These are phyloP conservation scores for Dryas integrifolia DNA, from an alignment of 331 rosid genomes.

Conservation along the genomic window DNA sequence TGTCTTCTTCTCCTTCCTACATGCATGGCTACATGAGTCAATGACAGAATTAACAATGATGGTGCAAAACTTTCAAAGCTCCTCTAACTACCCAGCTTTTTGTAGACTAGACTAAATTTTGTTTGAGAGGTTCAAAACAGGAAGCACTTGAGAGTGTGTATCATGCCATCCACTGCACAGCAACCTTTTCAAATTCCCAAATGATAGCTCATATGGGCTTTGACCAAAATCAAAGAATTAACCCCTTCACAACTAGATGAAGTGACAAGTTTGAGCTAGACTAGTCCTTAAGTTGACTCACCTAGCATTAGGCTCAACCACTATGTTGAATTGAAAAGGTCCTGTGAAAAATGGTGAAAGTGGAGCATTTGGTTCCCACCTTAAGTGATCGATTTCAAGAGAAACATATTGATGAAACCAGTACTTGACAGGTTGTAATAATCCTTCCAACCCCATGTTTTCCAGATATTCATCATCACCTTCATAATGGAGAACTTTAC, in stretches of 20 bases:
- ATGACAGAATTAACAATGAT: constrained; percentile 17
- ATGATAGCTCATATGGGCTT: constrained; percentile 25
- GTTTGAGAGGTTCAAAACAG: constrained; percentile 26
- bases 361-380: constrained; percentile 24
- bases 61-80: constrained; percentile 26
- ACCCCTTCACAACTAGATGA: constrained; percentile 16
- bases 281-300: constrained; percentile 15
- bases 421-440: constrained; percentile 11
- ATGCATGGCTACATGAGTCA: background rate
- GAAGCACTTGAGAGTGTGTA: constrained; percentile 34
- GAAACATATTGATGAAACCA: constrained; percentile 11
- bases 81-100: constrained; percentile 23
- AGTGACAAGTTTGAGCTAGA: constrained; percentile 26
- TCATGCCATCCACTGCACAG: constrained; percentile 35
- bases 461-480: constrained; percentile 17
- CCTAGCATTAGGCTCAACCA: constrained; percentile 18
- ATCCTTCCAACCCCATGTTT: constrained; percentile 13
- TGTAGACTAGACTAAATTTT: constrained; percentile 6
- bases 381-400: constrained; percentile 3
- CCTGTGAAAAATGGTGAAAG: background rate
- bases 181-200: constrained; percentile 32
- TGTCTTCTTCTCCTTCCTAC: constrained; percentile 4
- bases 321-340: constrained; percentile 7
- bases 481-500: constrained; percentile 11
- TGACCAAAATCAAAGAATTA: constrained; percentile 28